Evolutionary conservation across 768 basidiomycete genomes (phyloP).

Genomic region (Boletus vermiculosoides): DNA sequence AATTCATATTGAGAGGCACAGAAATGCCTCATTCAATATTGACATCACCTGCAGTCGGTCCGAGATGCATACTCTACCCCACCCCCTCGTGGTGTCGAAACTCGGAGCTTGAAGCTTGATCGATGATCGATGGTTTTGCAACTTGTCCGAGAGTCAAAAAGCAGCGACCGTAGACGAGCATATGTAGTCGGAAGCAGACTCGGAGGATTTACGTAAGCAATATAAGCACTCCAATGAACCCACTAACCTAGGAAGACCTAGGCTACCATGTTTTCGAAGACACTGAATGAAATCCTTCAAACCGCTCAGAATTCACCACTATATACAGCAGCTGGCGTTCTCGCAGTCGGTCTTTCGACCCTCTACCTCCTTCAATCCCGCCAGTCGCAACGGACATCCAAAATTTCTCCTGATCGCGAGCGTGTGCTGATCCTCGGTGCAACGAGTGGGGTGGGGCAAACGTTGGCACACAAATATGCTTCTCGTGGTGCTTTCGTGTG

Average conservation of each 20-base stretch:
- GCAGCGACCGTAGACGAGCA: no score
- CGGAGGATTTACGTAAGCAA: slow-evolving; percentile 7
- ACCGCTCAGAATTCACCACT: slow-evolving; percentile 6
- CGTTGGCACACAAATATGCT: slow-evolving; percentile 69
- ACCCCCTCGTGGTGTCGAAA: neutral
- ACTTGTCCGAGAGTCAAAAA: neutral
- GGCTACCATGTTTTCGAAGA: slow-evolving; percentile 7
- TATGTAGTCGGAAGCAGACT: neutral
- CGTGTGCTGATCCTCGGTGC: slow-evolving; percentile 82
- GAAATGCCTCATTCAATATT: neutral
- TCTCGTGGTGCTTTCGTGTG: slow-evolving; percentile 73
- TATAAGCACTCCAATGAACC: neutral
- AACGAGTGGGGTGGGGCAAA: slow-evolving; percentile 77
- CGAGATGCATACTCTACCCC: neutral
- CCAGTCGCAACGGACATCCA: slow-evolving; percentile 31
- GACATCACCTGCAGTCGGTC: neutral
- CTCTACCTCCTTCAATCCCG: slow-evolving; percentile 19
- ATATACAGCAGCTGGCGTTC: slow-evolving; percentile 5
- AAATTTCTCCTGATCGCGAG: slow-evolving; percentile 49
- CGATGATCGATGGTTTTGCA: neutral
- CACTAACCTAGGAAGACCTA: neutral
- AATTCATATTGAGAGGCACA: neutral
- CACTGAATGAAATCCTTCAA: slow-evolving; percentile 6
- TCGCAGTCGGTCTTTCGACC: slow-evolving; percentile 15
- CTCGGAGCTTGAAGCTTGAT: no score